These are phyloP conservation scores for Leccinum disarticulatum DNA, from an alignment of 768 basidiomycete species.

Conservation along the genomic window DNA sequence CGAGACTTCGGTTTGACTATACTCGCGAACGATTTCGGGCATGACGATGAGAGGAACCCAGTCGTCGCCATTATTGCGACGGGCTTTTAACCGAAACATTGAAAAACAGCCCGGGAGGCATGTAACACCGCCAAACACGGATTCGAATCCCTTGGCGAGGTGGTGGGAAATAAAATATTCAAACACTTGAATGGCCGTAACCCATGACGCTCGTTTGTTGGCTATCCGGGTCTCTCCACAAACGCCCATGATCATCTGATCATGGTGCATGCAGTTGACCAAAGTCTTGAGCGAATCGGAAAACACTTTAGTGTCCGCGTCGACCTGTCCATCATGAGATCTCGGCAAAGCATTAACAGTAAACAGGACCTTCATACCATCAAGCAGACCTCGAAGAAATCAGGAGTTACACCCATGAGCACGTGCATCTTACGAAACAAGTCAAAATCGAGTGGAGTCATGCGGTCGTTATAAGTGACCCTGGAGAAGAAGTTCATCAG, in stretches of 20 bases:
- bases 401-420: slow-evolving; percentile 98
- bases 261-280: slow-evolving; percentile 98
- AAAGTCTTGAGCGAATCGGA: slow-evolving; percentile 86
- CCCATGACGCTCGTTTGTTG: slow-evolving; percentile 98
- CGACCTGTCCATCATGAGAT: slow-evolving; percentile 61
- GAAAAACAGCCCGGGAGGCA: slow-evolving; percentile 99
- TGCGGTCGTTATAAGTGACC: slow-evolving; percentile 98
- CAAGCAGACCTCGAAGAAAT: slow-evolving; percentile 95
- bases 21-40: slow-evolving; percentile 96
- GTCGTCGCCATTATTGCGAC: slow-evolving; percentile 84
- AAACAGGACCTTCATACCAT: slow-evolving; percentile 65
- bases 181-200: slow-evolving; percentile 96
- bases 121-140: slow-evolving; percentile 98
- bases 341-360: neutral
- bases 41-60: slow-evolving; percentile 98
- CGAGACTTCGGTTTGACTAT: slow-evolving; percentile 90
- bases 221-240: slow-evolving; percentile 99
- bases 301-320: slow-evolving; percentile 96
- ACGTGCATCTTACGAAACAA: slow-evolving; percentile 95
- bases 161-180: slow-evolving; percentile 99
- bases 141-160: slow-evolving; percentile 96
- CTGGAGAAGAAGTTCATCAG: slow-evolving; percentile 99
- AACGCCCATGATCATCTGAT: slow-evolving; percentile 98
- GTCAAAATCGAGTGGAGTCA: slow-evolving; percentile 97
- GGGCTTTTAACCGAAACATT: slow-evolving; percentile 97